Conservation (phyloP, 2,329 filamentous ascomycete species). For the Cryoendolithus antarcticus region DNA sequence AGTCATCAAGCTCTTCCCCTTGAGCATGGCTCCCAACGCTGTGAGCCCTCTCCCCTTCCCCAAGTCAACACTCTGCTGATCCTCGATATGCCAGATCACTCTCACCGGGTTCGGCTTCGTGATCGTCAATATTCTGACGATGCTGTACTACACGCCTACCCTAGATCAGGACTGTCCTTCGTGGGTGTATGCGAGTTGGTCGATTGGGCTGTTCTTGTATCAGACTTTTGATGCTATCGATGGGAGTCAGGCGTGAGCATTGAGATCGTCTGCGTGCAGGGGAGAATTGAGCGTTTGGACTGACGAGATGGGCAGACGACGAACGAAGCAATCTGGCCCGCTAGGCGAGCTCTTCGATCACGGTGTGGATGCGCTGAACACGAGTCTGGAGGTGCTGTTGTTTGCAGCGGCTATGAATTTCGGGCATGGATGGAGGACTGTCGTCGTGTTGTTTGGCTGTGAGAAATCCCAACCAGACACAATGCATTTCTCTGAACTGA, state of each 20-base stretch:
- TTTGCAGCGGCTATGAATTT: conserved; percentile 90
- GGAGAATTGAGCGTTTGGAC: conserved; percentile 2
- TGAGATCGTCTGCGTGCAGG: neutral
- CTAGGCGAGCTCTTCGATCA: conserved; percentile 96
- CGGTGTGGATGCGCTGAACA: conserved; percentile 93
- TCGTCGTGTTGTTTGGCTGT: conserved; percentile 74
- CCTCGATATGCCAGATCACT: conserved; percentile 50
- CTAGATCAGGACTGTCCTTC: conserved; percentile 84
- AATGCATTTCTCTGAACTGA: neutral
- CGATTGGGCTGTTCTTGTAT: conserved; percentile 81
- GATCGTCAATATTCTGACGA: conserved; percentile 73
- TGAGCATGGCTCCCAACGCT: conserved; percentile 70
- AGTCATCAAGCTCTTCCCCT: conserved; percentile 87
- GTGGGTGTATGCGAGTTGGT: conserved; percentile 94
- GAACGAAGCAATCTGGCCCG: conserved; percentile 84
- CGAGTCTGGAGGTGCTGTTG: conserved; percentile 79
- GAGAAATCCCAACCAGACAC: conserved; percentile 21
- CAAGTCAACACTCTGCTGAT: too few species aligned
- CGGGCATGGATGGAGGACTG: conserved; percentile 82
- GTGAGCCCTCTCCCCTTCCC: conserved; percentile 21
- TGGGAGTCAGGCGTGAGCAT: conserved; percentile 72
- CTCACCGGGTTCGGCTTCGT: conserved; percentile 84
- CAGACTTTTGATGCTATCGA: conserved; percentile 98
- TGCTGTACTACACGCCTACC: conserved; percentile 93
- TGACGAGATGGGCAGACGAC: conserved; percentile 42